Evolutionary conservation across 768 basidiomycete species (phyloP), one percentile per base, ranked within the genome.

Genomic region (Sistotremastrum niveocremeum): DNA sequence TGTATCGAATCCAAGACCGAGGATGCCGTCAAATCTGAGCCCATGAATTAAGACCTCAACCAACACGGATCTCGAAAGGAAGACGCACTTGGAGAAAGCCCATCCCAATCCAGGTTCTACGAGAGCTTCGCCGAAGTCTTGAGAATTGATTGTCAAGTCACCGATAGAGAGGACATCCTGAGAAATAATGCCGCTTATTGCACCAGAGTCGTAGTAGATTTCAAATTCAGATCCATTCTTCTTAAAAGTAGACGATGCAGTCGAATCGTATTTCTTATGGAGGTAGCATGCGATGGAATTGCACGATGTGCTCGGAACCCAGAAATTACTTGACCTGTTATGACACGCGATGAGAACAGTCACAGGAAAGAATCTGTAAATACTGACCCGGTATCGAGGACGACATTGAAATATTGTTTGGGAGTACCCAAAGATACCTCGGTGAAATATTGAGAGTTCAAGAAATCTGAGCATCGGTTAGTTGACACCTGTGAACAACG

Each of bases 81-180:
- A 34, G 7, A 68, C 84, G 57, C 54, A 89, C 84, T 84, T 90
- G 59, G 88, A 90, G 53, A 94, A 97, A 29, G 95, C 94, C 60
- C 98, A 99, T 4, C 91, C 82, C 42, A 99, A 79, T 39, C 95
- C 95, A 20, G 95, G 95, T 60, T 98, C 94, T 63, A 89, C 87
- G 49, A 79, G 82, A 2, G 93, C 89, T 67, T 98, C 95, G 7
- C 91, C 94, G 56, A 99, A 99, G 58, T 90, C 82, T 60, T 87
- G 85, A 8, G 65, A 50, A 54, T 67, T 70, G 61, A 99, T 73
- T 29, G 62, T 62, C 39, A 99, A 60, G 60, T 95, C 95, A 37
- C 89, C 90, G 49, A 99, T 90, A 6, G 61, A 60, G 42, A 98
- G 64, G 4, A 57, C 59, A 56, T 99, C 95, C 49, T 77, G 78